Percentiles rank a stretch among this genome's conserved stretches.
Evolutionary conservation across 768 basidiomycete species (phyloP).

Genomic region (Boletus huronensis): DNA sequence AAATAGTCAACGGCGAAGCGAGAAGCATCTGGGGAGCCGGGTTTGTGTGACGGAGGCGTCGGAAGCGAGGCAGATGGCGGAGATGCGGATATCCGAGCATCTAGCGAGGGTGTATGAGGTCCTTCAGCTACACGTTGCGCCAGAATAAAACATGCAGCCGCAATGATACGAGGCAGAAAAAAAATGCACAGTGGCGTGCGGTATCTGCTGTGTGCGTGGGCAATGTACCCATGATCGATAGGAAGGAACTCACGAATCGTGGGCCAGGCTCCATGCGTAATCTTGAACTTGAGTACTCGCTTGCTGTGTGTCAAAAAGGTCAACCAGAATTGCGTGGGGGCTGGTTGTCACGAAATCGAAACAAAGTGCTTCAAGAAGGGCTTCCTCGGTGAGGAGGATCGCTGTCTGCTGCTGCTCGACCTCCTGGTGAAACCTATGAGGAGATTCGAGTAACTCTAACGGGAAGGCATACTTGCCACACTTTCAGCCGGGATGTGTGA

Average conservation of each 20-base stretch:
- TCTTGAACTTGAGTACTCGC: conserved; percentile 55
- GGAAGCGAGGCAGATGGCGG: conserved; percentile 75
- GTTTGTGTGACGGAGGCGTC: conserved; percentile 76
- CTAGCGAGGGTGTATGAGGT: conserved; percentile 68
- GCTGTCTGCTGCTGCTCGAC: conserved; percentile 66
- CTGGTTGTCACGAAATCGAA: conserved; percentile 81
- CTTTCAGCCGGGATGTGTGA: conserved; percentile 57
- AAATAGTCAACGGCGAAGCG: conserved; percentile 68
- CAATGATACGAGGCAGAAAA: conserved; percentile 65
- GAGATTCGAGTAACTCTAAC: not conserved
- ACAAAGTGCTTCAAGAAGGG: conserved; percentile 76
- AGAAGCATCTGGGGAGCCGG: conserved; percentile 65
- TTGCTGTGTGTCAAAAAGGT: conserved; percentile 60
- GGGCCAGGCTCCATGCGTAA: conserved; percentile 81
- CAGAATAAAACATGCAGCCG: conserved; percentile 73
- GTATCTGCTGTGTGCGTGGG: conserved; percentile 45
- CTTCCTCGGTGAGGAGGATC: conserved; percentile 75
- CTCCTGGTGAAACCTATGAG: conserved; percentile 46
- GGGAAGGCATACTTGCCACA: conserved; percentile 45
- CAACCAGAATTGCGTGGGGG: conserved; percentile 72
- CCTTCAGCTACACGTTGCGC: conserved; percentile 72
- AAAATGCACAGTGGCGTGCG: conserved; percentile 77
- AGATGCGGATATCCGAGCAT: conserved; percentile 67
- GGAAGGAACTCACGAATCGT: conserved; percentile 67
- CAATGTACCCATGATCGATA: not conserved